Base-by-base conservation (phyloP, 2,329 filamentous ascomycete genomes). In the Diaporthe batatas region DNA sequence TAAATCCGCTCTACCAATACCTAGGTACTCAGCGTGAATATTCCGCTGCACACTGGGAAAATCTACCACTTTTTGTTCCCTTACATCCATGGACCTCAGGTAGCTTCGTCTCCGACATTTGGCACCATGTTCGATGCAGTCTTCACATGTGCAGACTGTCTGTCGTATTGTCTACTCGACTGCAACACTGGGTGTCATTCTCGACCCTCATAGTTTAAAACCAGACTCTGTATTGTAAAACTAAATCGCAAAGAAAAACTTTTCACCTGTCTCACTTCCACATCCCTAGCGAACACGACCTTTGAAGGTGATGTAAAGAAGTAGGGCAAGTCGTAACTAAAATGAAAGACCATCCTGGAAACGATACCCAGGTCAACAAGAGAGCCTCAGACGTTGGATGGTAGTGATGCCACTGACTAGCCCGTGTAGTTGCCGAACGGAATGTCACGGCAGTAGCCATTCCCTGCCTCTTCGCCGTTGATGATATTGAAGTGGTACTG, bases 401-500 rank as follows among this genome's bases (percentile, higher is more conserved):
- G 21, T 3, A 32, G 14, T 32, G 25, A 32, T 14, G 14, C 10
- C 12, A 6, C 51, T n/a, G 7, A 54, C 51, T 29, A 29, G 2
- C 25, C 6, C 10, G 59, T 34, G 16, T 29, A n/a, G 21, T 64
- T 64, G 25, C 12, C 59, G 49, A 49, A 64, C 42, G 59, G 25
- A 14, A 64, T 2, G 11, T 64, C 42, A 6, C 6, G 2, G 21
- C 29, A 49, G 25, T 23, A 16, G 4, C 11, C 42, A 8, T 2
- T 3, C 6, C 42, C 59, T 7, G 25, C 11, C 25, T 49, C 18
- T 6, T 47, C 16, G 25, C 59, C 59, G 11, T 64, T 64, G 25
- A 64, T 64, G 59, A 23, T 16, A 6, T 64, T 64, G 25, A 34
- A 64, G 42, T 64, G 42, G 42, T 64, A 64, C 25, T 18, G 14